phyloP scores from a whole-genome alignment of 345 rosid species.

The Citrus mangshanensis region DNA sequence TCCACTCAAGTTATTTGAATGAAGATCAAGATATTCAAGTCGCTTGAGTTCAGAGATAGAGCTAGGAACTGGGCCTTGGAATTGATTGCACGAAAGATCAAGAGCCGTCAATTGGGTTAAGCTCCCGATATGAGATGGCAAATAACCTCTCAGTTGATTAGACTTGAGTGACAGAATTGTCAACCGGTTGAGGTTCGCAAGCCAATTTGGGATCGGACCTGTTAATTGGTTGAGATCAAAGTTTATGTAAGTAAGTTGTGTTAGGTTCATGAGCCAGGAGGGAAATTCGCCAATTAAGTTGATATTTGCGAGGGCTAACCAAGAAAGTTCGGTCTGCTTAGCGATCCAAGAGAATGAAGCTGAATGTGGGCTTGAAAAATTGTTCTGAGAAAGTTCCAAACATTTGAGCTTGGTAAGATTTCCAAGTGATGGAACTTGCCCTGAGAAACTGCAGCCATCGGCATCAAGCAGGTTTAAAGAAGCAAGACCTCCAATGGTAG shows the following conservation, averaged over 20 bases:
- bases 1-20: constrained; percentile 15
- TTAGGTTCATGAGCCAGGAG: constrained; percentile 1
- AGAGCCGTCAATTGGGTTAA: not conserved
- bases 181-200: not conserved
- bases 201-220: constrained; percentile 12
- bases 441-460: not conserved
- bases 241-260: not conserved
- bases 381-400: not conserved
- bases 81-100: not conserved
- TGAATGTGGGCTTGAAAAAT: not conserved
- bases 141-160: not conserved
- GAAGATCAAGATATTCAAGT: not conserved
- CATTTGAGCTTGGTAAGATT: not conserved
- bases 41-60: not conserved
- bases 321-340: not conserved
- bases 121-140: not conserved
- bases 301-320: not conserved
- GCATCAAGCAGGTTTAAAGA: too few species aligned
- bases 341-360: not conserved
- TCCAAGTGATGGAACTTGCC: constrained; percentile 1
- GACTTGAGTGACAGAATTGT: not conserved
- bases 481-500: too few species aligned
- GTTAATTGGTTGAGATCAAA: constrained; percentile 8
- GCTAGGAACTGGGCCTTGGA: not conserved
- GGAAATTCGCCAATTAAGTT: constrained; percentile 5